A percentile compares a stretch with the other conserved stretches of the same genome.
phyloP scores from a whole-genome alignment of 345 rosid species.

The Linum trigynum region DNA sequence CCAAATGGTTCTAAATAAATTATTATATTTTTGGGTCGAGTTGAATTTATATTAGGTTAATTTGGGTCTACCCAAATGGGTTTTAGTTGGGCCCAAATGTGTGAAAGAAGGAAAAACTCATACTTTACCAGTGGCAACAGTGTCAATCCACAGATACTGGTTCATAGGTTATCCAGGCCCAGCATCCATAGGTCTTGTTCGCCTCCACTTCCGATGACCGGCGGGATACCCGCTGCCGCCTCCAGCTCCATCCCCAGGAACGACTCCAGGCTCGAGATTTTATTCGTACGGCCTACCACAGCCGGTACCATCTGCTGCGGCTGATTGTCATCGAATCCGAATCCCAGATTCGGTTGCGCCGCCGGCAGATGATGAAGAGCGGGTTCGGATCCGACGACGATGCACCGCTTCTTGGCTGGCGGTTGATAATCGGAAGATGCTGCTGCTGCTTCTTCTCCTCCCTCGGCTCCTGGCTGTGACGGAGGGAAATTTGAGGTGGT shows the following conservation, averaged over 20 bases:
- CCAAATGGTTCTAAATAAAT: too few relatives aligned
- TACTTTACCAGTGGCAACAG: too few relatives aligned
- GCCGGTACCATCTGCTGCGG: neutral
- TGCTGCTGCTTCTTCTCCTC: neutral
- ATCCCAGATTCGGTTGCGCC: constrained; percentile 14
- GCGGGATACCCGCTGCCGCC: constrained; percentile 1
- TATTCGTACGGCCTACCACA: constrained; percentile 21
- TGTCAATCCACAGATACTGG: constrained; percentile 14
- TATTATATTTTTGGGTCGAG: too few relatives aligned
- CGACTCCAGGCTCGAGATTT: constrained; percentile 49
- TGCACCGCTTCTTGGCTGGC: constrained; percentile 41
- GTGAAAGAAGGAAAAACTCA: too few relatives aligned
- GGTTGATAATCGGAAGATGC: constrained; percentile 13
- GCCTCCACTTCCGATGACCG: neutral
- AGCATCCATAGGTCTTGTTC: constrained; percentile 45
- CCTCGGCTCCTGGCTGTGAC: too few relatives aligned
- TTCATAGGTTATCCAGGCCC: constrained; percentile 36
- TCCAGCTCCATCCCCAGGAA: constrained; percentile 45
- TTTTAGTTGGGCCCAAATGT: too few relatives aligned
- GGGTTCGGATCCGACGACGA: constrained; percentile 8
- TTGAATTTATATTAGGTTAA: too few relatives aligned
- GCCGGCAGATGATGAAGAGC: neutral
- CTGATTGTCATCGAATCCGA: constrained; percentile 7
- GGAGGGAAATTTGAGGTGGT: too few relatives aligned
- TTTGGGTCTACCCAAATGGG: too few relatives aligned